phyloP scores from a whole-genome alignment of 2,329 filamentous ascomycete species.

The Aureobasidium leucospermi region DNA sequence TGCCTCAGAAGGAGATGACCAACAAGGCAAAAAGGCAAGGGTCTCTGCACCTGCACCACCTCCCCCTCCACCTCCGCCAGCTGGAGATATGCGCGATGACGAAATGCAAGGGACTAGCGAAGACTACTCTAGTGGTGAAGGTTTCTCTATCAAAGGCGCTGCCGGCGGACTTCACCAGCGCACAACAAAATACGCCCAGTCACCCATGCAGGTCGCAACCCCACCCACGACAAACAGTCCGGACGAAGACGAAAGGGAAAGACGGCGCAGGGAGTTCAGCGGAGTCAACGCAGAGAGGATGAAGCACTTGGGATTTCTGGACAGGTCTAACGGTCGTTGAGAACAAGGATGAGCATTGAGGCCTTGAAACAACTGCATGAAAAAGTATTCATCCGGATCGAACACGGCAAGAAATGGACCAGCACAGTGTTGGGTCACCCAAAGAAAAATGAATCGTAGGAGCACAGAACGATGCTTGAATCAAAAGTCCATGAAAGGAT shows the following conservation, averaged over 20 bases:
- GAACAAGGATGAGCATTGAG: neutral
- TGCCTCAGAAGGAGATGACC: constrained; percentile 28
- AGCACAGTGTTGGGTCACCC: neutral
- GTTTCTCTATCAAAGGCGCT: constrained; percentile 23
- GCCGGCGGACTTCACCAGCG: constrained; percentile 16
- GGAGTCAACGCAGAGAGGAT: constrained; percentile 31
- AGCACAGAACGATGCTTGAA: neutral
- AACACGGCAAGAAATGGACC: neutral
- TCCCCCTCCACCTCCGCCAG: constrained; percentile 35
- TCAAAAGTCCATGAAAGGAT: neutral
- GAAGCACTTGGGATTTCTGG: constrained; percentile 26
- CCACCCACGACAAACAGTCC: constrained; percentile 33
- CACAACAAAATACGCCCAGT: constrained; percentile 14
- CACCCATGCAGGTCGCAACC: constrained; percentile 39
- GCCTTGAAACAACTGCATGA: neutral
- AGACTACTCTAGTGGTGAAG: constrained; percentile 19
- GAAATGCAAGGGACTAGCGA: neutral
- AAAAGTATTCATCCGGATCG: neutral
- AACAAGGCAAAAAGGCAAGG: constrained; percentile 25
- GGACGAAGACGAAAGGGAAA: constrained; percentile 25
- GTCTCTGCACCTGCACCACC: constrained; percentile 25
- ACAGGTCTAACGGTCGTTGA: constrained; percentile 10
- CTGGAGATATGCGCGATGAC: constrained; percentile 12
- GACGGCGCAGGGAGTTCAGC: constrained; percentile 21
- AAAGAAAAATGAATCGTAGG: neutral